Evolutionary conservation across 1,139 yeast genomes (phyloP), one percentile per base, ranked within the genome.

Genomic region (Kazachstania sp.): DNA sequence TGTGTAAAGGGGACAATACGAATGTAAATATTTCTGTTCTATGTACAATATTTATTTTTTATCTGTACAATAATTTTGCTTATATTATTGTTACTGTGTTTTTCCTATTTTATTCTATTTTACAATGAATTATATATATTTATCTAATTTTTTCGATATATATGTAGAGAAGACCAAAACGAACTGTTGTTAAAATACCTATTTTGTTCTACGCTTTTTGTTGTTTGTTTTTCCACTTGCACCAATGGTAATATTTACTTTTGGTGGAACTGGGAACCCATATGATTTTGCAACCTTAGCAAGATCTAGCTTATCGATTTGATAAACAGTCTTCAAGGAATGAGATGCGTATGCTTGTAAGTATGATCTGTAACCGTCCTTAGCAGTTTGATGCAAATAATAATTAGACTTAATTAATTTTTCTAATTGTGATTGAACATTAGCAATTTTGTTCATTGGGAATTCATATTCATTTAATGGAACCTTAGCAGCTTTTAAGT

Each of bases 291-390:
- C 98, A 34, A 92, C 97, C 72, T 90, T 92, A 38, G 83, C 92
- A 57, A 92, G 74, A 67, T 92, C 98, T 51, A 92, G 75, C 69
- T 90, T 87, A 69, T 92, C 97, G 57, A 92, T 87, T 70, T 90
- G 95, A 65, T 92, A 92, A 18, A 92, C 97, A 1, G 96, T 85
- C 69, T 92, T 92, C 66, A 92, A 75, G 61, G 90, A 95, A 70
- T 92, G 98, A 30, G 96, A 85, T 13, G 98, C 90, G 65, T 92
- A 94, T 5, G 98, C 97, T 69, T 94, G 98, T 60, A 92, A 75
- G 68, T 92, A 92, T 6, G 97, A 81, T 66, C 97, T 79, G 72
- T 92, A 92, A 49, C 98, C 99, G 64, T 92, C 99, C 69, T 88
- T 87, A 36, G 99, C 99, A 49, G 90, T 80, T 70, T 87, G 95